Conservation (phyloP, 371 early-diverging fungal genomes). For the Mucor velutinosus region DNA sequence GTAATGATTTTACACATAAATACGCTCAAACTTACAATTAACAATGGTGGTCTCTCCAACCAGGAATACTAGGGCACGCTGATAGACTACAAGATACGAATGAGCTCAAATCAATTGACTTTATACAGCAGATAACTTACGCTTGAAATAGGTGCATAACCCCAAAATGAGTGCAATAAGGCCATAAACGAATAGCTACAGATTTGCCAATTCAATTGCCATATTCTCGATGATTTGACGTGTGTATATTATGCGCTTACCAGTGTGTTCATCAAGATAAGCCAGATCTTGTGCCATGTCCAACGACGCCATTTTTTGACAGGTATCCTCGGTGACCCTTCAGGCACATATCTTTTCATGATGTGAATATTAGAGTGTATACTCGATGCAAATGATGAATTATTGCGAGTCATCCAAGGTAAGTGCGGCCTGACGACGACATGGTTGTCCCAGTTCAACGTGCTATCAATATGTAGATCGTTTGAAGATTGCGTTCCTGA, state of each 20-base stretch:
- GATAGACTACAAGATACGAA: constrained; percentile 4
- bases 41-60: constrained; percentile 6
- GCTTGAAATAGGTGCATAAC: constrained; percentile 11
- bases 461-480: neutral
- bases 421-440: neutral
- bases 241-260: neutral
- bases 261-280: constrained; percentile 2
- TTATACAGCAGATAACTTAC: neutral
- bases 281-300: constrained; percentile 10
- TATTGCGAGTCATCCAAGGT: neutral
- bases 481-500: neutral
- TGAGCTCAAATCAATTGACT: neutral
- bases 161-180: constrained; percentile 6
- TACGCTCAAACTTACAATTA: neutral
- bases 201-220: neutral
- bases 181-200: constrained; percentile 9
- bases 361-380: neutral
- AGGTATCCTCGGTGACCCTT: neutral
- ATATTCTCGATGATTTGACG: neutral
- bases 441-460: neutral
- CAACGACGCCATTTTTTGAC: constrained; percentile 14
- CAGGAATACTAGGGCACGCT: neutral
- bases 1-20: neutral
- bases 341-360: neutral
- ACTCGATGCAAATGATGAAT: neutral